These are phyloP conservation scores for Boechera divaricarpa DNA, from an alignment of 345 rosid species.

Conservation along the genomic window DNA sequence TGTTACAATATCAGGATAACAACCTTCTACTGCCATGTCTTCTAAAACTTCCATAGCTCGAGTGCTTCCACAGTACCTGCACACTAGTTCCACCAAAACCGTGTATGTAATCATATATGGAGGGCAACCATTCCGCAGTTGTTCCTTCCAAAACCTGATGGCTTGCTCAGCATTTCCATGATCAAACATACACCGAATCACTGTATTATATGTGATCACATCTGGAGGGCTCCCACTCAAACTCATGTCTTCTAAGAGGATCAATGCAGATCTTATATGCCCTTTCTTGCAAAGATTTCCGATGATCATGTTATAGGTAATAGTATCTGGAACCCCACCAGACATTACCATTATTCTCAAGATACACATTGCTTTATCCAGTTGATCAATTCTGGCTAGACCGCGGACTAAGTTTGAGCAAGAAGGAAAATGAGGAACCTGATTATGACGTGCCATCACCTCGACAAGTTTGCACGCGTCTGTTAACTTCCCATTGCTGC, in stretches of 20 bases:
- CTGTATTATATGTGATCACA: constrained; percentile 74
- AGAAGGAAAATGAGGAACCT: constrained; percentile 75
- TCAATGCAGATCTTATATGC: constrained; percentile 56
- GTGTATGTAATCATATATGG: constrained; percentile 73
- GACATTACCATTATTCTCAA: constrained; percentile 80
- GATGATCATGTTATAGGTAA: constrained; percentile 80
- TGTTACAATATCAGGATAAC: constrained; percentile 76
- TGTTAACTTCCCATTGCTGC: constrained; percentile 59
- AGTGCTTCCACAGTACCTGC: constrained; percentile 67
- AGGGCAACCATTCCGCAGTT: constrained; percentile 71
- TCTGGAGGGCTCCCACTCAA: constrained; percentile 82
- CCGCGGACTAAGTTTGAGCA: constrained; percentile 80
- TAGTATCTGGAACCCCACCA: constrained; percentile 80
- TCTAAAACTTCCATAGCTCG: constrained; percentile 81
- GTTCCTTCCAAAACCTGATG: constrained; percentile 70
- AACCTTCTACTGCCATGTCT: constrained; percentile 77
- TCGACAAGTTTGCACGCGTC: constrained; percentile 67
- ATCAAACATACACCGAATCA: constrained; percentile 71
- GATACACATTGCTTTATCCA: constrained; percentile 65
- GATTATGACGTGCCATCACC: constrained; percentile 73
- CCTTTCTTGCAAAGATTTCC: constrained; percentile 76
- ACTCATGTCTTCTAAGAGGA: constrained; percentile 74
- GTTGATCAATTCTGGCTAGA: constrained; percentile 52
- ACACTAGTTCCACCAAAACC: constrained; percentile 74
- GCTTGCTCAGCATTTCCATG: constrained; percentile 64